These are phyloP conservation scores for Geotrichum macrosporum DNA, from an alignment of 1,139 yeast genomes.

Conservation along the genomic window DNA sequence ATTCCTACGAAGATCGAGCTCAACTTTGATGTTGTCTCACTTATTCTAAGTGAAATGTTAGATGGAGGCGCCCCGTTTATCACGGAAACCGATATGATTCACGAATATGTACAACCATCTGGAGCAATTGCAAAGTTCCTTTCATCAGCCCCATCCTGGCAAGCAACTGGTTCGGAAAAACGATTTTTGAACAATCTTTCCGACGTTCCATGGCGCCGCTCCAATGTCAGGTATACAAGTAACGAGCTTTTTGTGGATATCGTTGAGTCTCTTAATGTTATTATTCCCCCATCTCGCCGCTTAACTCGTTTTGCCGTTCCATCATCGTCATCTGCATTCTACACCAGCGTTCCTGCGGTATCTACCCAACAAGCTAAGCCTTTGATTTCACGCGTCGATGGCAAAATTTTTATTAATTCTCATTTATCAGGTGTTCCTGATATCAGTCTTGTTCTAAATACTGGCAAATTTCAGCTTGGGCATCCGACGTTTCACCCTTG, in stretches of 20 bases:
- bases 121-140: constrained; percentile 34
- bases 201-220: constrained; percentile 68
- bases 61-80: constrained; percentile 72
- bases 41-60: constrained; percentile 62
- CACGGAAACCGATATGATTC: constrained; percentile 66
- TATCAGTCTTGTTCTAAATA: constrained; percentile 52
- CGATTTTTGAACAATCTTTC: constrained; percentile 16
- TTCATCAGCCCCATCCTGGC: constrained; percentile 21
- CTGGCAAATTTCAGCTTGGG: constrained; percentile 37
- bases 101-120: constrained; percentile 63
- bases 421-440: constrained; percentile 74
- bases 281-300: constrained; percentile 35
- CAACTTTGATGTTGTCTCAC: constrained; percentile 60
- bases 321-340: constrained; percentile 36
- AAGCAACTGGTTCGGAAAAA: background rate
- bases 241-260: constrained; percentile 83
- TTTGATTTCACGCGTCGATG: constrained; percentile 57
- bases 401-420: constrained; percentile 59
- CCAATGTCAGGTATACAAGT: constrained; percentile 59
- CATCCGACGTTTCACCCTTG: constrained; percentile 53
- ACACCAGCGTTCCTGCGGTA: constrained; percentile 27
- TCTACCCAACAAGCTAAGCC: constrained; percentile 38
- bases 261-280: constrained; percentile 53
- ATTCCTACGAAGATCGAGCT: constrained; percentile 56
- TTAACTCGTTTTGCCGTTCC: constrained; percentile 20